These are phyloP conservation scores for Colletotrichum tofieldiae DNA, from an alignment of 2,329 filamentous ascomycete species.

Conservation along the genomic window DNA sequence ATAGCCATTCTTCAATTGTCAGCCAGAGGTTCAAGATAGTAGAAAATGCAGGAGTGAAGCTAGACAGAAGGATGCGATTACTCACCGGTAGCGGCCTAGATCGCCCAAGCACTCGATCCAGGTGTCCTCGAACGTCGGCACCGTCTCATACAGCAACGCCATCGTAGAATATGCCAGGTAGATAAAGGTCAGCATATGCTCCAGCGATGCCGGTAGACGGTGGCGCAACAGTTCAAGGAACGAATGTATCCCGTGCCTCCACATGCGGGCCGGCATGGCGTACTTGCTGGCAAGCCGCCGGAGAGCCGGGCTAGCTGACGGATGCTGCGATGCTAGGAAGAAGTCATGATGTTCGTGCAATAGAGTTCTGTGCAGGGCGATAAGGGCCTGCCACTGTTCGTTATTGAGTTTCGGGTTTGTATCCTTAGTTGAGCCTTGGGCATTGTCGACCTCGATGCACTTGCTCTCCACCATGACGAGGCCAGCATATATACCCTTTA, in stretches of 20 bases:
- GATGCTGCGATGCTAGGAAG: conserved; percentile 90
- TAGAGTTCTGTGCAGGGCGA: conserved; percentile 84
- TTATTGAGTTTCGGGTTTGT: conserved; percentile 64
- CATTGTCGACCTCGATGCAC: conserved; percentile 85
- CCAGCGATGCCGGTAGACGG: conserved; percentile 81
- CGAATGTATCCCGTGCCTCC: conserved; percentile 91
- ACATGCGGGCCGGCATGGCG: conserved; percentile 93
- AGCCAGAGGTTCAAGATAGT: too few relatives aligned
- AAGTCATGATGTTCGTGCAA: conserved; percentile 89
- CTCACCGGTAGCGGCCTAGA: too few relatives aligned
- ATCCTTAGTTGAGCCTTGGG: conserved; percentile 64
- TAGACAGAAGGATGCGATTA: too few relatives aligned
- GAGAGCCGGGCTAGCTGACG: conserved; percentile 79
- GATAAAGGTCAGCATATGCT: conserved; percentile 93
- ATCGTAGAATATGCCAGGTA: conserved; percentile 93
- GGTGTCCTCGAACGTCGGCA: conserved; percentile 85
- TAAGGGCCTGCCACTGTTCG: conserved; percentile 88
- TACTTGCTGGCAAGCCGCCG: conserved; percentile 83
- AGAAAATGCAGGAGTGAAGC: too few relatives aligned
- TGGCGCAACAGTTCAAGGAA: conserved; percentile 85
- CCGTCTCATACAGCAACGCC: conserved; percentile 87
- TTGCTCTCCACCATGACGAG: conserved; percentile 89
- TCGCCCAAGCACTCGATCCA: conserved; percentile 97
- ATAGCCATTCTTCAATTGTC: conserved; percentile 78
- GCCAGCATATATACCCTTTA: conserved; percentile 86